Conservation (phyloP, 345 rosid species). For the Gossypium herbaceum region DNA sequence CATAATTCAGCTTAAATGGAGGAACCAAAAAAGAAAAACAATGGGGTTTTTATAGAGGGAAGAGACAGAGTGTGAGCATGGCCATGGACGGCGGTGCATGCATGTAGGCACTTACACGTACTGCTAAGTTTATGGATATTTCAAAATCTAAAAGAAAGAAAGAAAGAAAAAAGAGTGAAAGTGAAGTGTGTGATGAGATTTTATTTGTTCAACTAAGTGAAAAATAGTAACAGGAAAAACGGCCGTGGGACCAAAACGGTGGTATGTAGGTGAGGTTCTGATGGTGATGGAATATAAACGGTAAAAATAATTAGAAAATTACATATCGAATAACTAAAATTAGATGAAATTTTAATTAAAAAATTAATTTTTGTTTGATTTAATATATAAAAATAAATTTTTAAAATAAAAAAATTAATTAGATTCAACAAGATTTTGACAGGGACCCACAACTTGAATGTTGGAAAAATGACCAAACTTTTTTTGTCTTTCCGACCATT, state of each 20-base stretch:
- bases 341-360: too few species aligned
- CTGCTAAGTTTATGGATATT: not conserved
- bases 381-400: too few species aligned
- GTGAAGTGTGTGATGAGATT: not conserved
- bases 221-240: not conserved
- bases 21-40: not conserved
- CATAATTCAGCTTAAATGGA: not conserved
- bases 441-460: not conserved
- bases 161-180: not conserved
- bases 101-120: not conserved
- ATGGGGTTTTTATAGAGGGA: not conserved
- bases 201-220: not conserved
- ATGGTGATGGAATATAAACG: too few species aligned
- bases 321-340: too few species aligned
- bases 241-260: not conserved
- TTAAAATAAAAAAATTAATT: too few species aligned
- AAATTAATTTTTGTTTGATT: too few species aligned
- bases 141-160: too few species aligned
- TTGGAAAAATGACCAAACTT: not conserved
- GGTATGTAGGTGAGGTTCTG: not conserved
- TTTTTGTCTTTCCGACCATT: slow-evolving; percentile 2
- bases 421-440: not conserved
- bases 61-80: not conserved
- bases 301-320: too few species aligned
- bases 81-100: not conserved